Base-by-base conservation (phyloP, 2,329 filamentous ascomycete species). In the Alternaria burnsii region DNA sequence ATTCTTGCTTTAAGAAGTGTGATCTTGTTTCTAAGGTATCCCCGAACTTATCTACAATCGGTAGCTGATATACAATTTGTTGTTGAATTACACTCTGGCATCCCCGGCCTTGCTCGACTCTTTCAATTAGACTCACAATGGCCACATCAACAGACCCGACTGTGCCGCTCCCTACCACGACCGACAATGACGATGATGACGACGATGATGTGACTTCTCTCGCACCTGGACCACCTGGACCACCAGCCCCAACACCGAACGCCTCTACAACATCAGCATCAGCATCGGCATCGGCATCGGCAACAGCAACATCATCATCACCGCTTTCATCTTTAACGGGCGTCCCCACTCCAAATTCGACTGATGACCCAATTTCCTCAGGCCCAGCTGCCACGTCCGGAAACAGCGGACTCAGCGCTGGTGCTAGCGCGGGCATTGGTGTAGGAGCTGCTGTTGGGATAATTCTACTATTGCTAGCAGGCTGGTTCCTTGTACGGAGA, bases 381-480 rank as follows among this genome's bases (percentile, higher is more conserved):
- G n/a, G 51, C 14, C 47, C 20, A 47, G 14, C n/a, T 30, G 16
- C 20, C 40, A 43, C 22, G 24, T 53, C 18, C 7, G 20, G 30
- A 24, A 26, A 24, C 18, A 2, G 42, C 16, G 55, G 56, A n/a
- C 55, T 69, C 7, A 55, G 61, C 18, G 26, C 50, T n/a, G 66
- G 58, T 10, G 59, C 62, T n/a, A 58, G 61, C 24, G 61, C 61
- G 14, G 66, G 69, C 10, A 65, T 70, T 16, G 69, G 69, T 24
- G 38, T 69, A 22, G 69, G 61, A 40, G 61, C 65, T n/a, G 64
- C 66, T 4, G 11, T 65, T 3, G 44, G 52, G 8, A 44, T 66
- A 5, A 62, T 68, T 34, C 26, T 68, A 28, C 46, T 64, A 36
- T 47, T 59, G 14, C 47, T 66, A 3, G 62, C 52, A 32, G 52